These are phyloP conservation scores for Vitis cinerea DNA, from an alignment of 164 flowering plant species.

Conservation along the genomic window DNA sequence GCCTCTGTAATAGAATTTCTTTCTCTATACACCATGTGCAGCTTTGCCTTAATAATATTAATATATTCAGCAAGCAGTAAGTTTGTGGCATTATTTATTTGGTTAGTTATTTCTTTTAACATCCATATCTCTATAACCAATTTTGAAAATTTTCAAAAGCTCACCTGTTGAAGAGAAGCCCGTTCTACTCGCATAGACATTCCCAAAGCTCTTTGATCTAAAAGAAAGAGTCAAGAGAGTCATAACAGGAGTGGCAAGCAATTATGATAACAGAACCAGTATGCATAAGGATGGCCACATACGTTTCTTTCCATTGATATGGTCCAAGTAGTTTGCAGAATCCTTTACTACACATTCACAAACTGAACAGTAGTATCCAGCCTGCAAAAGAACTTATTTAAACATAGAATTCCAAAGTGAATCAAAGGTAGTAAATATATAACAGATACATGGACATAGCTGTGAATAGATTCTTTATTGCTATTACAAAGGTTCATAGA, in stretches of 20 bases:
- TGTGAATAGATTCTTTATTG: too few species aligned
- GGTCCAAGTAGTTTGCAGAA: constrained; percentile 98
- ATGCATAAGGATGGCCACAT: constrained; percentile 17
- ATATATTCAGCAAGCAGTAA: too few species aligned
- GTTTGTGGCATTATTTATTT: too few species aligned
- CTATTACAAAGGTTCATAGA: too few species aligned
- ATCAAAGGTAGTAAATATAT: too few species aligned
- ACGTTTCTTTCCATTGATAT: constrained; percentile 98
- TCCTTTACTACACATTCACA: constrained; percentile 98
- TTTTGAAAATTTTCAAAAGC: neutral
- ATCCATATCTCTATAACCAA: neutral
- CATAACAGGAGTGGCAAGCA: neutral
- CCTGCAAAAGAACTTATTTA: constrained; percentile 46
- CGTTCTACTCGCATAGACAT: constrained; percentile 98
- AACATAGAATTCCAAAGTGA: neutral
- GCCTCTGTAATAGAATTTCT: too few species aligned
- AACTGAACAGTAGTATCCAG: constrained; percentile 89
- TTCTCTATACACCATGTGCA: too few species aligned
- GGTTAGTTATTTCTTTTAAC: too few species aligned
- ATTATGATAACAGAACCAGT: neutral
- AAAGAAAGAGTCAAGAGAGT: neutral
- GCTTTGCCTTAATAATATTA: too few species aligned
- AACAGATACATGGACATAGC: too few species aligned
- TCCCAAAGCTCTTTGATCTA: constrained; percentile 97
- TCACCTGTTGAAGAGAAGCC: constrained; percentile 86